A percentile compares a stretch with the other conserved stretches of the same genome.
These are phyloP conservation scores for Prunus kanzakura DNA, from an alignment of 306 rosid genomes.

Conservation along the genomic window DNA sequence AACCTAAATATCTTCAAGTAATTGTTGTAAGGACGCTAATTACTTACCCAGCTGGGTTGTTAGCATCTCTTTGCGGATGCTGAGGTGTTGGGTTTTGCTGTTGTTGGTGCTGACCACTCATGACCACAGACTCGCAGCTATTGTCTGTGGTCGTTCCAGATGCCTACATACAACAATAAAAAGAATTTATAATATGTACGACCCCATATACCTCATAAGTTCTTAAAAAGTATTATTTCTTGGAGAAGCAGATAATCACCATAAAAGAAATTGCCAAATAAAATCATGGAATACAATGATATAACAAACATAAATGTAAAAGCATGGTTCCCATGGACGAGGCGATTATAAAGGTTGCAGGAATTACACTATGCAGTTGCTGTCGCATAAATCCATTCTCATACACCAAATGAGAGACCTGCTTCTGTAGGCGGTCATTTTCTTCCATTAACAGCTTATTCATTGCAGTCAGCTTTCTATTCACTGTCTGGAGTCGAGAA, in stretches of 20 bases:
- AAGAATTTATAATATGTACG: not conserved
- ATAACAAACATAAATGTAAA: not conserved
- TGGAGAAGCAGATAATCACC: not conserved
- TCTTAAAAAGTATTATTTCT: too few relatives aligned
- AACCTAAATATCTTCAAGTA: not conserved
- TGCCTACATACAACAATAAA: slow-evolving; percentile 36
- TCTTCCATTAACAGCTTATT: slow-evolving; percentile 94
- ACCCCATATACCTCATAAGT: not conserved
- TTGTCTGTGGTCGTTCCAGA: slow-evolving; percentile 91
- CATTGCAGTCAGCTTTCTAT: slow-evolving; percentile 83
- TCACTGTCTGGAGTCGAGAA: slow-evolving; percentile 84
- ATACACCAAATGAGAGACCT: slow-evolving; percentile 88
- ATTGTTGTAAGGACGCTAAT: not conserved
- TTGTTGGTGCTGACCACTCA: slow-evolving; percentile 95
- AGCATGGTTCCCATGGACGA: too few relatives aligned
- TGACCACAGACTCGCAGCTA: slow-evolving; percentile 99
- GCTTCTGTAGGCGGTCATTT: slow-evolving; percentile 97
- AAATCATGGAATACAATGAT: not conserved
- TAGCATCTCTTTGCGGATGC: slow-evolving; percentile 89
- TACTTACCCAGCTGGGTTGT: slow-evolving; percentile 97
- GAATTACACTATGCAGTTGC: slow-evolving; percentile 71
- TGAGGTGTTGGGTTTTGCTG: slow-evolving; percentile 97
- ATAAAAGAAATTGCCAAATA: too few relatives aligned
- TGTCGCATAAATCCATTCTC: slow-evolving; percentile 85
- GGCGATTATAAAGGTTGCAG: not conserved